These are phyloP conservation scores for Trypanosoma scelopori DNA, from an alignment of 208 protist genomes.

Conservation along the genomic window DNA sequence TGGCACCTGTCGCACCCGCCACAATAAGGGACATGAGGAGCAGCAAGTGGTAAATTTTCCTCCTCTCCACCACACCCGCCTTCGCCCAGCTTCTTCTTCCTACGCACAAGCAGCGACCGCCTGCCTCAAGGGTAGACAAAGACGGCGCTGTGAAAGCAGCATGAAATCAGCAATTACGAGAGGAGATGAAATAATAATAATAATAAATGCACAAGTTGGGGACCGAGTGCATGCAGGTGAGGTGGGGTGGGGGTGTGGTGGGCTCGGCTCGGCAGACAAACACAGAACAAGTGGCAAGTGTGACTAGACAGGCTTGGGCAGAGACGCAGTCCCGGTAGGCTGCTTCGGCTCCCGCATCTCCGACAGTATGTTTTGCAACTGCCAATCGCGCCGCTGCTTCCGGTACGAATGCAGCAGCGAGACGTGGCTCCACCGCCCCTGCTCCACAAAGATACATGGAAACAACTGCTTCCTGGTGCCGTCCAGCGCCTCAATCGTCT, in stretches of 20 bases:
- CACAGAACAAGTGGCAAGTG: too few species aligned
- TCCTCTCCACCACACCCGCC: conserved; percentile 5
- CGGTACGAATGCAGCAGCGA: conserved; percentile 17
- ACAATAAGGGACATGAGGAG: conserved; percentile 57
- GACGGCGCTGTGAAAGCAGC: too few species aligned
- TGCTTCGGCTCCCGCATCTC: neutral
- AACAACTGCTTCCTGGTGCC: conserved; percentile 22
- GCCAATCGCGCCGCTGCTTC: conserved; percentile 22
- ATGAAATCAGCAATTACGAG: too few species aligned
- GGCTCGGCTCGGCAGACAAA: too few species aligned
- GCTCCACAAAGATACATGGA: conserved; percentile 28
- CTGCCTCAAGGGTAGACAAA: too few species aligned
- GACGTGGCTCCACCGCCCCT: conserved; percentile 18
- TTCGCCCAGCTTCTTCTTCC: neutral
- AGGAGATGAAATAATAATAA: too few species aligned
- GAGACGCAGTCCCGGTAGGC: neutral
- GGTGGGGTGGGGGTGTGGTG: too few species aligned
- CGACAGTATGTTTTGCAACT: conserved; percentile 15
- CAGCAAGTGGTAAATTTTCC: neutral
- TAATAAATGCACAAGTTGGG: too few species aligned
- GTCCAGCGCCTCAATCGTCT: conserved; percentile 19
- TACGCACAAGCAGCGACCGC: conserved; percentile 1
- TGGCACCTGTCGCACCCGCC: conserved; percentile 69
- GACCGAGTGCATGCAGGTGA: too few species aligned
- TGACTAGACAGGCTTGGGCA: neutral